Base-by-base conservation (phyloP, 108 stramenopile genomes). In the Ochromonas danica region DNA sequence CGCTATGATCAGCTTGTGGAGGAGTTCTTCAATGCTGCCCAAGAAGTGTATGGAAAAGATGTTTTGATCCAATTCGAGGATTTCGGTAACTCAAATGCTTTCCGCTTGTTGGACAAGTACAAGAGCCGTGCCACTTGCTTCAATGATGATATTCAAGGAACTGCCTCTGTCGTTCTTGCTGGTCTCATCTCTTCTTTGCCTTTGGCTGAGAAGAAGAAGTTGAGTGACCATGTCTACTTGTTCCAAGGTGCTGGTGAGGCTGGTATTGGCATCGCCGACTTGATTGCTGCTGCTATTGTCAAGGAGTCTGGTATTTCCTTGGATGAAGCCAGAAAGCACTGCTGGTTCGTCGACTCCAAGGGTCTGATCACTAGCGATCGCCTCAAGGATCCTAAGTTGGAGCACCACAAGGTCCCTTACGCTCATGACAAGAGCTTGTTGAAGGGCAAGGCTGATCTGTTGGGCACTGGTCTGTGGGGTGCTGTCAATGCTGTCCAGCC, bases 131-230 rank as follows among this genome's bases (percentile, higher is more conserved):
- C 91, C 61, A 80, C 94, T 33, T 96, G 94, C 85, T 99, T 99
- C 88, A 99, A 99, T 86, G 98, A 99, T 84, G 98, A 99, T 81
- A 99, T 99, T 77, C 98, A 99, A 80, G 98, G 85, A 39, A 86
- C 85, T 0, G 84, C 85, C 39, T 79, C 84, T 28, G 85, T 86
- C 40, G 82, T 74, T 0, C 63, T 86, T 0, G 85, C 81, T 2
- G 85, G 85, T 0, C 2, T 86, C 10, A 33, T 84, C 2, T 83
- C 83, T 0, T 71, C 72, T 3, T 36, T 75, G 38, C 14, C n/a
- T 6, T 41, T 75, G 10, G 35, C 51, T 10, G 31, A 27, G 17
- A 27, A 75, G 10, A 38, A 60, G 43, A 38, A 75, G 41, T 30
- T 72, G 41, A 72, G 30, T 2, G 78, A 61, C 30, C 78, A 84